Percentiles rank a stretch among this genome's conserved stretches.
These are phyloP conservation scores for Austroboletus novae-zelandiae DNA, from an alignment of 1,284 basidiomycete species.

Conservation along the genomic window DNA sequence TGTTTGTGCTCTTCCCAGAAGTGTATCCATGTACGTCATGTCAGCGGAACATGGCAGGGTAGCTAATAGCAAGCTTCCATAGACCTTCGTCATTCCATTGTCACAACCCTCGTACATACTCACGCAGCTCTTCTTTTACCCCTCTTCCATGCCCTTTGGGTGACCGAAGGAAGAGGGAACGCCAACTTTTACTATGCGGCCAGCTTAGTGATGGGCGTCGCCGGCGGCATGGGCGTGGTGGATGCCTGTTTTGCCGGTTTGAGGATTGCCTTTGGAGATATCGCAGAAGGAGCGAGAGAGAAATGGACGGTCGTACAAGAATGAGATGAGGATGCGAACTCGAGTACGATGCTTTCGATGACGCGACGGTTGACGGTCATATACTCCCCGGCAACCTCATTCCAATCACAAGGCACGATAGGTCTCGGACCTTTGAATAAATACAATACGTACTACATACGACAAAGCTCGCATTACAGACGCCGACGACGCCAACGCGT, in stretches of 20 bases:
- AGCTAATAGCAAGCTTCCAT: conserved; percentile 3
- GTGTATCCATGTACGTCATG: conserved; percentile 67
- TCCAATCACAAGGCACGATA: no score
- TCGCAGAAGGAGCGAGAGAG: conserved; percentile 39
- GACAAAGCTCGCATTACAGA: no score
- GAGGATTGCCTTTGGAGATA: conserved; percentile 62
- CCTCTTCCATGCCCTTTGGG: conserved; percentile 91
- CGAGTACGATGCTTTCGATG: no score
- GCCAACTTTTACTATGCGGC: conserved; percentile 99
- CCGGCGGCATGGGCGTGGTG: conserved; percentile 79
- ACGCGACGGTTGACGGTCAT: no score
- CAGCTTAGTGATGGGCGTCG: conserved; percentile 90
- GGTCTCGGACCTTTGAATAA: no score
- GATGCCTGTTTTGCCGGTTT: conserved; percentile 82
- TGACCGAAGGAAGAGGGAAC: conserved; percentile 90
- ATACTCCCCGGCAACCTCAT: no score
- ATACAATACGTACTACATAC: no score
- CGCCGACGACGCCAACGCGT: no score
- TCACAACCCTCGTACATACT: conserved; percentile 80
- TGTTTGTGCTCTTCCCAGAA: conserved; percentile 84
- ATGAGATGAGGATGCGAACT: conserved; percentile 7
- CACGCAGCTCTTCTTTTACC: conserved; percentile 88
- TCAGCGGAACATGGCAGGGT: not conserved
- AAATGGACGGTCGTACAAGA: conserved; percentile 33
- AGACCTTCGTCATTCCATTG: conserved; percentile 89